A percentile compares a stretch with the other conserved stretches of the same genome.
These are phyloP conservation scores for Cryptococcus wingfieldii DNA, from an alignment of 1,284 basidiomycete genomes.

Conservation along the genomic window DNA sequence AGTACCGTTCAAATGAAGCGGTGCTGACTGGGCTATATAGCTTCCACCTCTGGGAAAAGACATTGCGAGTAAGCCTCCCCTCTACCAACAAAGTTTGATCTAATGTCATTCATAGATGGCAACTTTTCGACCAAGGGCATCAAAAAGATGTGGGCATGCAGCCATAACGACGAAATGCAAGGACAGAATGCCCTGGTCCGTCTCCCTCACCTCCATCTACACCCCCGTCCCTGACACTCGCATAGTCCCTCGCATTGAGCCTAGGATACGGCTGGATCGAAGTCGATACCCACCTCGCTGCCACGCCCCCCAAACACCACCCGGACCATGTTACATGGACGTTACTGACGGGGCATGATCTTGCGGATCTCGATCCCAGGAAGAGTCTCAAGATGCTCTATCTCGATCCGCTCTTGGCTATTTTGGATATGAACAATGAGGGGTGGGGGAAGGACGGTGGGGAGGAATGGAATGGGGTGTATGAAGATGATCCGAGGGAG, in stretches of 20 bases:
- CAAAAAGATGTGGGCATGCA: slow-evolving; percentile 15
- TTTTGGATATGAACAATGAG: slow-evolving; percentile 21
- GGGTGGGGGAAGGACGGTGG: not conserved
- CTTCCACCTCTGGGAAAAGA: not conserved
- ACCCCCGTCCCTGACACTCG: not conserved
- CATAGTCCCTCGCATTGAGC: slow-evolving; percentile 22
- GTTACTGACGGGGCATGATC: slow-evolving; percentile 22
- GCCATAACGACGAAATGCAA: slow-evolving; percentile 40
- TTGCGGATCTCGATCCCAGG: slow-evolving; percentile 14
- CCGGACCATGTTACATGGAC: slow-evolving; percentile 1
- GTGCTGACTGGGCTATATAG: not conserved
- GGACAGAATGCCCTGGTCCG: slow-evolving; percentile 26
- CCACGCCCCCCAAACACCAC: not conserved
- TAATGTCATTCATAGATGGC: not conserved
- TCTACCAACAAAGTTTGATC: not conserved
- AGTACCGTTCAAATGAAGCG: not conserved
- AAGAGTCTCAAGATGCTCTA: slow-evolving; percentile 23
- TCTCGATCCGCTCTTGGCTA: slow-evolving; percentile 23
- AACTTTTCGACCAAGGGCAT: not conserved
- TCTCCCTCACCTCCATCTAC: not conserved
- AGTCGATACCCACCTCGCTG: slow-evolving; percentile 24
- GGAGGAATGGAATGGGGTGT: slow-evolving; percentile 16
- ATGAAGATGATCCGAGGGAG: slow-evolving; percentile 21
- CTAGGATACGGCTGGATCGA: slow-evolving; percentile 29
- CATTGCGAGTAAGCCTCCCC: not conserved